These are phyloP conservation scores for Oryza punctata DNA, from an alignment of 176 grass and related monocot genomes.

Conservation along the genomic window DNA sequence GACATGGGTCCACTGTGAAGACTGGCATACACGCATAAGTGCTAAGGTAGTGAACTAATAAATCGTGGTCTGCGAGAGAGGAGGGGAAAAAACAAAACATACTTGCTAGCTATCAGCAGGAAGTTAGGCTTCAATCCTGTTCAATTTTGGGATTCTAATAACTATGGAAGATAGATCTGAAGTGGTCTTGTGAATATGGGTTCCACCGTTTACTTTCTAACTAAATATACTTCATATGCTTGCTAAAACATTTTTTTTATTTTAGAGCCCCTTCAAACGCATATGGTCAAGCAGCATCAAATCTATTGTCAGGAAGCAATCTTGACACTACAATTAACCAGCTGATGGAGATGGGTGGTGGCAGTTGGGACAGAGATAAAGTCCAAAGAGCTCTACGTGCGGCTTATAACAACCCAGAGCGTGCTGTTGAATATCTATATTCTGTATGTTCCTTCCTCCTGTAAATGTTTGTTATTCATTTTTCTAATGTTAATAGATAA, in stretches of 20 bases:
- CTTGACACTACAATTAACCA: constrained; percentile 70
- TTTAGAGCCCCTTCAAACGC: constrained; percentile 51
- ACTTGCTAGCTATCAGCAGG: not conserved
- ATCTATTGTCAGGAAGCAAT: constrained; percentile 61
- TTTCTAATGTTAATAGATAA: constrained; percentile 34
- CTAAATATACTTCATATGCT: not conserved
- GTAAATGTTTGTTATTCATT: constrained; percentile 7
- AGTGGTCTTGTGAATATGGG: constrained; percentile 20
- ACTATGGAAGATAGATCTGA: not conserved
- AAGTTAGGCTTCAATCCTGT: not conserved
- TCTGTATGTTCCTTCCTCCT: constrained; percentile 56
- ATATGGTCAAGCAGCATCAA: constrained; percentile 67
- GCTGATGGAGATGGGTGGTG: constrained; percentile 97
- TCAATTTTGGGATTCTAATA: not conserved
- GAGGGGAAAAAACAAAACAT: not conserved
- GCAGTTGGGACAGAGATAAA: constrained; percentile 88
- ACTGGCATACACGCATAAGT: not conserved
- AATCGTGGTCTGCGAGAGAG: not conserved
- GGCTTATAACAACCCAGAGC: constrained; percentile 96
- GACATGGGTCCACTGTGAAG: not conserved
- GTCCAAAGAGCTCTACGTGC: constrained; percentile 78
- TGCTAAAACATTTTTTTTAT: not conserved
- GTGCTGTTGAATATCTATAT: constrained; percentile 96
- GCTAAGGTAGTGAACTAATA: constrained; percentile 11
- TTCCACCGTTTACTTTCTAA: constrained; percentile 1